phyloP scores from a whole-genome alignment of 345 rosid species.

The Camelina sativa region DNA sequence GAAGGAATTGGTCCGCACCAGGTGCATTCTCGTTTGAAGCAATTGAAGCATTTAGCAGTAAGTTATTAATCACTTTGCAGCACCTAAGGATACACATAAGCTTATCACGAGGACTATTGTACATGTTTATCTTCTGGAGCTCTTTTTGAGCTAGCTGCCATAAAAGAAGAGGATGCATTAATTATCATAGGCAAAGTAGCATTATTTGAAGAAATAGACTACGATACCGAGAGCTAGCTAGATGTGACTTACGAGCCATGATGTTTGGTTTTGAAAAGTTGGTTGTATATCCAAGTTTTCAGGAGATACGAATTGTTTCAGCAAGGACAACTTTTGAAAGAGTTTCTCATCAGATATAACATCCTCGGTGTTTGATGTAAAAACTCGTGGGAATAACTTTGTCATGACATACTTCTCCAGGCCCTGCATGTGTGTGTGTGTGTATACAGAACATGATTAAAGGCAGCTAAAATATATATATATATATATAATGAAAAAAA shows the following conservation, averaged over 20 bases:
- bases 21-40: conserved; percentile 80
- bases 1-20: conserved; percentile 97
- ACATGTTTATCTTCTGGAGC: conserved; percentile 87
- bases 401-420: conserved; percentile 97
- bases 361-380: conserved; percentile 88
- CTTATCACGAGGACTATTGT: conserved; percentile 95
- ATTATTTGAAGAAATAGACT: background rate
- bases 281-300: conserved; percentile 83
- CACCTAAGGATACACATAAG: conserved; percentile 88
- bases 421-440: conserved; percentile 54
- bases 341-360: conserved; percentile 72
- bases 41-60: conserved; percentile 71
- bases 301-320: conserved; percentile 85
- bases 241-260: conserved; percentile 74
- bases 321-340: conserved; percentile 72
- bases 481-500: too few species aligned
- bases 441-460: conserved; percentile 23
- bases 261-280: conserved; percentile 79
- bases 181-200: conserved; percentile 12
- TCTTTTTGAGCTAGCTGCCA: conserved; percentile 92
- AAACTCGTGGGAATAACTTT: conserved; percentile 81
- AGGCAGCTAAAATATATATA: background rate
- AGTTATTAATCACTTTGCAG: conserved; percentile 86
- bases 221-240: background rate
- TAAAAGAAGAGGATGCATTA: conserved; percentile 15